Percentiles rank a stretch among this genome's conserved stretches.
Evolutionary conservation across 306 rosid species (phyloP).

Genomic region (Carpinus viminea): DNA sequence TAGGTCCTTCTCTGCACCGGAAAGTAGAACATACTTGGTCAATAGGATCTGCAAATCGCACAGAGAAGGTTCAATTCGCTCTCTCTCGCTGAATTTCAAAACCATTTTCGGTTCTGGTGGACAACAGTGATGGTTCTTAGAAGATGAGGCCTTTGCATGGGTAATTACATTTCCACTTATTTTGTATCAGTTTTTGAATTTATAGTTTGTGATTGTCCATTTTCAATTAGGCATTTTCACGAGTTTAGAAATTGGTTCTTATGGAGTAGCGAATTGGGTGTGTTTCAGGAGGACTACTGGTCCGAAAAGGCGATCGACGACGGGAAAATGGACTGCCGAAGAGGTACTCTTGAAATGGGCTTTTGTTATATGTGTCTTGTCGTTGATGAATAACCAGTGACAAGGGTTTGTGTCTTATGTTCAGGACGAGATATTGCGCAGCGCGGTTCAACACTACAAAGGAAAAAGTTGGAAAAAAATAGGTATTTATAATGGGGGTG

Average conservation of each 20-base stretch:
- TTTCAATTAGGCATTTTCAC: not conserved
- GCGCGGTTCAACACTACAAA: slow-evolving; percentile 85
- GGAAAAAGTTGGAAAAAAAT: slow-evolving; percentile 99
- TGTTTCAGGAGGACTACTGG: slow-evolving; percentile 89
- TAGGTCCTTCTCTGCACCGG: slow-evolving; percentile 33
- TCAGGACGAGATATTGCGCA: slow-evolving; percentile 76
- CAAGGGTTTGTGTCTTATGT: not conserved
- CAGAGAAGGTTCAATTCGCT: slow-evolving; percentile 14
- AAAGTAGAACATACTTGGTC: not conserved
- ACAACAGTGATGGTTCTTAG: slow-evolving; percentile 42
- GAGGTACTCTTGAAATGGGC: slow-evolving; percentile 54
- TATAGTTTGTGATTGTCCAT: not conserved
- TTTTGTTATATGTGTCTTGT: not conserved
- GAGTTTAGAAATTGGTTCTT: slow-evolving; percentile 1
- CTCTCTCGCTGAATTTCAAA: slow-evolving; percentile 19
- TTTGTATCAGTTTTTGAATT: not conserved
- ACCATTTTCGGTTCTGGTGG: slow-evolving; percentile 41
- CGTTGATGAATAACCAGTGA: not conserved
- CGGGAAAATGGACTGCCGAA: slow-evolving; percentile 95
- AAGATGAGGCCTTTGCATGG: slow-evolving; percentile 66
- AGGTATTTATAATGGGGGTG: slow-evolving; percentile 45
- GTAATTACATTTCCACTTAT: slow-evolving; percentile 34
- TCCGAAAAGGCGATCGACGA: slow-evolving; percentile 97
- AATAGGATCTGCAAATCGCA: slow-evolving; percentile 47
- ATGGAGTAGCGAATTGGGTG: slow-evolving; percentile 23